These are phyloP conservation scores for Chalciporus sp. DNA, from an alignment of 1,284 basidiomycete species.

Conservation along the genomic window DNA sequence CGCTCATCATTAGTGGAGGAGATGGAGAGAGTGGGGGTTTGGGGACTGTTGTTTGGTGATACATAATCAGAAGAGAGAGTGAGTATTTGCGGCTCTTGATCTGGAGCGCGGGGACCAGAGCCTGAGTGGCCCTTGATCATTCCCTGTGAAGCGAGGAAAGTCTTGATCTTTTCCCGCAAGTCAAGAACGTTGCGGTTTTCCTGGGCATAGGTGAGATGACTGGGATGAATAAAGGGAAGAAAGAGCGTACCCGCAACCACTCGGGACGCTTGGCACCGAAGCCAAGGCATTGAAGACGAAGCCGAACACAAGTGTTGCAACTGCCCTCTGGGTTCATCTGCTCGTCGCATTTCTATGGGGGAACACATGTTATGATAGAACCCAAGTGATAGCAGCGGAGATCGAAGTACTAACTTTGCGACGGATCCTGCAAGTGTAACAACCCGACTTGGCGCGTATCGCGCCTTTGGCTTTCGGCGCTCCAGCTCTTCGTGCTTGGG, in stretches of 20 bases:
- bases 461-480: slow-evolving; percentile 75
- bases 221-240: slow-evolving; percentile 1
- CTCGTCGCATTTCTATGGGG: slow-evolving; percentile 79
- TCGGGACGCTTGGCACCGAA: slow-evolving; percentile 82
- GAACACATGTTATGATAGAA: slow-evolving; percentile 12
- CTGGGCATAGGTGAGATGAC: slow-evolving; percentile 38
- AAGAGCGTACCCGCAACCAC: slow-evolving; percentile 69
- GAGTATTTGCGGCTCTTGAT: slow-evolving; percentile 58
- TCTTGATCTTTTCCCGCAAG: slow-evolving; percentile 75
- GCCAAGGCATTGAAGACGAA: slow-evolving; percentile 82
- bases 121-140: slow-evolving; percentile 86
- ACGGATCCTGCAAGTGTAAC: slow-evolving; percentile 82
- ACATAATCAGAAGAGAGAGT: slow-evolving; percentile 49
- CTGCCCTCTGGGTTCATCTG: slow-evolving; percentile 57
- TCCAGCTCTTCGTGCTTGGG: slow-evolving; percentile 46
- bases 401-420: slow-evolving; percentile 58
- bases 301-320: slow-evolving; percentile 76
- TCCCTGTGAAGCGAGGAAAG: slow-evolving; percentile 73
- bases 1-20: slow-evolving; percentile 46
- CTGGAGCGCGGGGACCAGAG: slow-evolving; percentile 55
- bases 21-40: slow-evolving; percentile 52
- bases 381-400: slow-evolving; percentile 8
- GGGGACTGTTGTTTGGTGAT: slow-evolving; percentile 54
- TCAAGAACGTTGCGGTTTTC: slow-evolving; percentile 68
- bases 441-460: slow-evolving; percentile 79